These are phyloP conservation scores for Chlorencoelia australis DNA, from an alignment of 2,329 filamentous ascomycete species.

Conservation along the genomic window DNA sequence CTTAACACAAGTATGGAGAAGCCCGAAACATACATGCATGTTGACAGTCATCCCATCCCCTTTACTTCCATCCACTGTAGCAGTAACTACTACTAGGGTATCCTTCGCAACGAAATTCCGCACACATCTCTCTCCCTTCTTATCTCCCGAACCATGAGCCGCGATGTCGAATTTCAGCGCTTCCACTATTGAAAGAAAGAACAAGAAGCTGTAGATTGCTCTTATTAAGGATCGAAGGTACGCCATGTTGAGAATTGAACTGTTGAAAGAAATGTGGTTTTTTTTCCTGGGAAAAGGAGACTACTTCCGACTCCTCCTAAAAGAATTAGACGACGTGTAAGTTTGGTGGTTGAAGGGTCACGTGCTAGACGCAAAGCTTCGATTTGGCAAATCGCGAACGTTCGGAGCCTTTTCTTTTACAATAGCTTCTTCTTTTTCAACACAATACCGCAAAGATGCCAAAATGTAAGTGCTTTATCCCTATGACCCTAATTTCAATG, in stretches of 20 bases:
- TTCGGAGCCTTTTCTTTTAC: constrained; percentile 3
- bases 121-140: constrained; percentile 75
- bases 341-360: constrained; percentile 14
- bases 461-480: constrained; percentile 58
- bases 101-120: constrained; percentile 91
- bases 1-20: too few relatives aligned
- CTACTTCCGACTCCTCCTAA: background rate
- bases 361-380: constrained; percentile 7
- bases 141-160: constrained; percentile 54
- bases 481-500: constrained; percentile 7
- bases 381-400: constrained; percentile 7
- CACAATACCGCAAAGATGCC: constrained; percentile 53
- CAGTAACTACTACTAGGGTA: constrained; percentile 90
- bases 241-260: constrained; percentile 34
- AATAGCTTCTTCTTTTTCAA: constrained; percentile 3
- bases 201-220: constrained; percentile 46
- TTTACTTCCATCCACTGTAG: constrained; percentile 72
- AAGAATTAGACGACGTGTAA: constrained; percentile 18
- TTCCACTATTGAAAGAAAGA: constrained; percentile 42
- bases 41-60: constrained; percentile 91
- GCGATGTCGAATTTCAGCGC: constrained; percentile 92
- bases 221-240: constrained; percentile 43
- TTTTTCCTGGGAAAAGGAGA: constrained; percentile 12
- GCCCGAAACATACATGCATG: constrained; percentile 63
- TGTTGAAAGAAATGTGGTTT: background rate